Percentiles rank a stretch among this genome's conserved stretches.
These are phyloP conservation scores for Phascolomyces articulosus DNA, from an alignment of 371 early-diverging fungal genomes.

Conservation along the genomic window DNA sequence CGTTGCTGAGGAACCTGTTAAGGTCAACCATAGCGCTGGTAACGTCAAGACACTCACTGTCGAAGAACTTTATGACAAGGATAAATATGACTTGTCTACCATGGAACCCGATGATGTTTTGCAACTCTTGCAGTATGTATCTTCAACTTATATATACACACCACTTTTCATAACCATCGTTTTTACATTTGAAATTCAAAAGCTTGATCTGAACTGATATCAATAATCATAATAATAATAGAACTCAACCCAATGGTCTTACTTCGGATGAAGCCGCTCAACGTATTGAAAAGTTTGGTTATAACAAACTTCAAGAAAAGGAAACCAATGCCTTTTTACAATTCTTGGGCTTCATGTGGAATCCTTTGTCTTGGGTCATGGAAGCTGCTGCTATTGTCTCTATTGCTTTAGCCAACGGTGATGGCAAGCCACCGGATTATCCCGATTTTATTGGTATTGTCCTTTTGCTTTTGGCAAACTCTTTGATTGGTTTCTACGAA, in stretches of 20 bases:
- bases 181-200: background rate
- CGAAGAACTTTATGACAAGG: slow-evolving; percentile 78
- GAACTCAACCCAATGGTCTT: slow-evolving; percentile 57
- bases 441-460: slow-evolving; percentile 81
- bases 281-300: slow-evolving; percentile 67
- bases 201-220: slow-evolving; percentile 3
- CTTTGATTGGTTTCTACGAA: slow-evolving; percentile 81
- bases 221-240: slow-evolving; percentile 29
- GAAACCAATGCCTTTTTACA: slow-evolving; percentile 75
- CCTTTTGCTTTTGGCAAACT: slow-evolving; percentile 76
- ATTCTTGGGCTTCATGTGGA: slow-evolving; percentile 85
- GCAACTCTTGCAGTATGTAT: slow-evolving; percentile 61
- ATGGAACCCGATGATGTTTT: slow-evolving; percentile 69
- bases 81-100: slow-evolving; percentile 75
- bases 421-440: slow-evolving; percentile 69
- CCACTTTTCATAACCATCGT: background rate
- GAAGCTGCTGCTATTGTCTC: slow-evolving; percentile 71
- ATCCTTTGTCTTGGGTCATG: slow-evolving; percentile 75
- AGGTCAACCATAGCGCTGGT: slow-evolving; percentile 15
- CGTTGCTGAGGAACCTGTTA: slow-evolving; percentile 7
- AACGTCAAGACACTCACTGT: slow-evolving; percentile 35
- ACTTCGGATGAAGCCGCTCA: slow-evolving; percentile 59
- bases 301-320: slow-evolving; percentile 69
- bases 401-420: slow-evolving; percentile 66
- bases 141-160: no score